Conservation (phyloP, 2,329 filamentous ascomycete species). For the Aspergillus pseudoterreus region DNA sequence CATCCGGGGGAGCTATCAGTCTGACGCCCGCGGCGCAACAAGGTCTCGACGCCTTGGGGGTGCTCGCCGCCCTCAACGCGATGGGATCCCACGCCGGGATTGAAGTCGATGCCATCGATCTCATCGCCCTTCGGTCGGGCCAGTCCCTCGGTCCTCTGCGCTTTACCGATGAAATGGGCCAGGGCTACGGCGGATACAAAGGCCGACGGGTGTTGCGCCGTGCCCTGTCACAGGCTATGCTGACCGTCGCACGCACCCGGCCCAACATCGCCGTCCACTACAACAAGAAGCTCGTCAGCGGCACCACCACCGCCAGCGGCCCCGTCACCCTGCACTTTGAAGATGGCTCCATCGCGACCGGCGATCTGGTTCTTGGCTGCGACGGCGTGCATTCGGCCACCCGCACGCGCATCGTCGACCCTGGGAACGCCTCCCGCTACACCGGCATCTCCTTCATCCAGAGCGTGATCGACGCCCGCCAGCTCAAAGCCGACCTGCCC, state of each 20-base stretch:
- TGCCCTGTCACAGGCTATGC: constrained; percentile 38
- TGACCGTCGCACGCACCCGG: constrained; percentile 31
- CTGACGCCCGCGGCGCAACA: constrained; percentile 44
- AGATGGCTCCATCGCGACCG: constrained; percentile 31
- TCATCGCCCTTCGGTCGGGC: constrained; percentile 40
- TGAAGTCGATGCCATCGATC: constrained; percentile 38
- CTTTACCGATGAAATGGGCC: constrained; percentile 34
- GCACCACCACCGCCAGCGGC: constrained; percentile 28
- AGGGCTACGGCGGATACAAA: constrained; percentile 39
- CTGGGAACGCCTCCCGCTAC: constrained; percentile 32
- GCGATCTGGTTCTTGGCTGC: constrained; percentile 36
- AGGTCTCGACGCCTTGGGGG: constrained; percentile 40
- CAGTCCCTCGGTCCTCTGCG: constrained; percentile 35
- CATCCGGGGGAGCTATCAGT: constrained; percentile 44
- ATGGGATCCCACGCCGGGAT: constrained; percentile 37
- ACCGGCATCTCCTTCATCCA: constrained; percentile 39
- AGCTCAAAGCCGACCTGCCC: constrained; percentile 20
- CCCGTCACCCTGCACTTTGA: constrained; percentile 35
- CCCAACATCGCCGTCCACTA: constrained; percentile 38
- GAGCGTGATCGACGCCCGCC: constrained; percentile 23
- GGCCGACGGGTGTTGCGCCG: constrained; percentile 41
- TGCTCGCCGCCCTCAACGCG: constrained; percentile 34
- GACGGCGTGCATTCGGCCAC: constrained; percentile 40
- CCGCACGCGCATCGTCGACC: constrained; percentile 34
- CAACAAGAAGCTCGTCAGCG: constrained; percentile 38